phyloP scores from a whole-genome alignment of 139 green algal genomes.

The Picochlorum costavermella region DNA sequence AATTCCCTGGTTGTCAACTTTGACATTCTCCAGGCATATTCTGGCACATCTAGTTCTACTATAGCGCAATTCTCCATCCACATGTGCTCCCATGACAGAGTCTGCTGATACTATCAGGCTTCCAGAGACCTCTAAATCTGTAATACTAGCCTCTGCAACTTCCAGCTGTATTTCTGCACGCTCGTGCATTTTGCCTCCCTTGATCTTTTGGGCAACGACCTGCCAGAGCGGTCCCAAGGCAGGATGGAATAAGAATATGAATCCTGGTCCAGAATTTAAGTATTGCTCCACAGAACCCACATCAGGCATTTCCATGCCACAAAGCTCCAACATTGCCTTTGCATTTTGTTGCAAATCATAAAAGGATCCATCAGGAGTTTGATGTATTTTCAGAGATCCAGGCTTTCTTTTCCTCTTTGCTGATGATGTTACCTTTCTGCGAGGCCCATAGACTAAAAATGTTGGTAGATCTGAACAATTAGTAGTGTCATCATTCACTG shows the following conservation, averaged over 20 bases:
- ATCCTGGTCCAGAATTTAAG: conserved; percentile 65
- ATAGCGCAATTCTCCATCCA: background rate
- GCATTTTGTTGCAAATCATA: conserved; percentile 89
- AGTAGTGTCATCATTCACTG: background rate
- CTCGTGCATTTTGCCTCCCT: conserved; percentile 55
- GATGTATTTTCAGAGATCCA: conserved; percentile 56
- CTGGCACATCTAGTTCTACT: conserved; percentile 53
- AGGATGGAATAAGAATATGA: conserved; percentile 87
- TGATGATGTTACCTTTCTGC: conserved; percentile 66
- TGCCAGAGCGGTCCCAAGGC: conserved; percentile 90
- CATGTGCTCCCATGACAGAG: conserved; percentile 37
- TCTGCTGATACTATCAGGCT: conserved; percentile 61
- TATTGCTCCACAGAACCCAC: conserved; percentile 58
- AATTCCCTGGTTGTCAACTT: conserved; percentile 76
- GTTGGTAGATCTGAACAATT: conserved; percentile 40
- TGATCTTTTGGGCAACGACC: conserved; percentile 91
- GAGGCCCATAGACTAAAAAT: conserved; percentile 88
- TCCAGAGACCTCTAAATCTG: conserved; percentile 61
- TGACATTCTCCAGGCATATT: conserved; percentile 69
- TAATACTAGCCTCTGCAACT: conserved; percentile 59
- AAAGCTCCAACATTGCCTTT: conserved; percentile 57
- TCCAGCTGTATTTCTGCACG: conserved; percentile 66
- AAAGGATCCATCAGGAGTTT: conserved; percentile 97
- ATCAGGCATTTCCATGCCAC: conserved; percentile 44
- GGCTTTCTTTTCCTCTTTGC: conserved; percentile 78